These are phyloP conservation scores for Hypseocharis bilobata DNA, from an alignment of 441 rosid species.

Conservation along the genomic window DNA sequence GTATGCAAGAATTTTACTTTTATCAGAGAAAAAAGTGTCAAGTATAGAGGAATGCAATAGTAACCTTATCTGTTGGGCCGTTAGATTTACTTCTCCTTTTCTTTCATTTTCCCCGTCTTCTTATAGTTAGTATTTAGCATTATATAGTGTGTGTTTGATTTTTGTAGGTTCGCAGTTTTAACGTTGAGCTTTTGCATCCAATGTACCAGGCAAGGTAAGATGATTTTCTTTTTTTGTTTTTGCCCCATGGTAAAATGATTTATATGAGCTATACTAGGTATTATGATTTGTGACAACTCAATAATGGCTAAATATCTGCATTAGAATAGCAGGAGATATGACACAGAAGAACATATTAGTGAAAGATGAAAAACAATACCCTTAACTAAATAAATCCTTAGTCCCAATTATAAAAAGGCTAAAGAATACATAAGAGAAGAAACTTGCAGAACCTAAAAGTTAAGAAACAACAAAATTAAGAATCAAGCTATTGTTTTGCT, in stretches of 20 bases:
- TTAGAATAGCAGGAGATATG: too few relatives aligned
- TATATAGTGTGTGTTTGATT: background rate
- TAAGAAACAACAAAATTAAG: too few relatives aligned
- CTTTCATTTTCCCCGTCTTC: background rate
- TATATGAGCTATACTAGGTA: background rate
- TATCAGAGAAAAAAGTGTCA: background rate
- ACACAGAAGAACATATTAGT: too few relatives aligned
- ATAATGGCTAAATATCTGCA: too few relatives aligned
- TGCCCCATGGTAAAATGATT: background rate
- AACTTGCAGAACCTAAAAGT: too few relatives aligned
- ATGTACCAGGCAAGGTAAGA: slow-evolving; percentile 80
- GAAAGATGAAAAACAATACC: too few relatives aligned
- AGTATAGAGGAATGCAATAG: background rate
- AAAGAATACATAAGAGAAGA: too few relatives aligned
- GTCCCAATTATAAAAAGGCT: too few relatives aligned
- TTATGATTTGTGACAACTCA: too few relatives aligned
- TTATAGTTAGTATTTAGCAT: background rate
- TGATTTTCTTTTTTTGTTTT: slow-evolving; percentile 1
- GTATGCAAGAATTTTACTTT: too few relatives aligned
- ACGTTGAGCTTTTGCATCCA: slow-evolving; percentile 54
- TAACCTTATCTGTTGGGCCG: background rate
- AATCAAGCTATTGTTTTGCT: too few relatives aligned
- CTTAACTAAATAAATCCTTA: too few relatives aligned
- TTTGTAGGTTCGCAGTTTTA: slow-evolving; percentile 69
- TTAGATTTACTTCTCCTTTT: background rate